Percentiles rank a stretch among this genome's conserved stretches.
These are phyloP conservation scores for Nyctanthes arbortristis DNA, from an alignment of 257 asterid genomes.

Conservation along the genomic window DNA sequence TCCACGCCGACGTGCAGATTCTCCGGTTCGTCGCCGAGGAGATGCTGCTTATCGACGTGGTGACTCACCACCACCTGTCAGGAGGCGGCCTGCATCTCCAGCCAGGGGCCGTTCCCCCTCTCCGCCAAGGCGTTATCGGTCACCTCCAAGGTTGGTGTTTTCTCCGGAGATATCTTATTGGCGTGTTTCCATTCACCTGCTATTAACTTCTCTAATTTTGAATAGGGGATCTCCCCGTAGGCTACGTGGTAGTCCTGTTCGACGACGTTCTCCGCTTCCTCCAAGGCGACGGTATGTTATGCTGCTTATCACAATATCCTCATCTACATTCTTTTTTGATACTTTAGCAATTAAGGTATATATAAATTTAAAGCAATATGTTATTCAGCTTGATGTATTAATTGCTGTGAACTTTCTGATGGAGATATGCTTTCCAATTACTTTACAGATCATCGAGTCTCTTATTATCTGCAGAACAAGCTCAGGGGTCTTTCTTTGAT, in stretches of 20 bases:
- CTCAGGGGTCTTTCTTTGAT: neutral
- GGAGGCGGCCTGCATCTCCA: slow-evolving; percentile 79
- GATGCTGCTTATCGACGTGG: slow-evolving; percentile 72
- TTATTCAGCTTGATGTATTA: neutral
- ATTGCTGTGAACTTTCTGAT: neutral
- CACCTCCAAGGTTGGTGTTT: slow-evolving; percentile 83
- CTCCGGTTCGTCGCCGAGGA: slow-evolving; percentile 70
- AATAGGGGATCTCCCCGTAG: slow-evolving; percentile 83
- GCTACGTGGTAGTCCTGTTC: slow-evolving; percentile 83
- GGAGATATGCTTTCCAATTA: neutral
- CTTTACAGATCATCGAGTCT: neutral
- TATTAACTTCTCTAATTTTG: slow-evolving; percentile 21
- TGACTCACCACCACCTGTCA: slow-evolving; percentile 76
- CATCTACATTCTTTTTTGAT: neutral
- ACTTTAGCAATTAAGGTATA: neutral
- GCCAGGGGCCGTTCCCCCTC: slow-evolving; percentile 87
- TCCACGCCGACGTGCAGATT: slow-evolving; percentile 50
- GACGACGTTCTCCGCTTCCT: slow-evolving; percentile 89
- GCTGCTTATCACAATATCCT: neutral
- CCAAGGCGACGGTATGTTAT: slow-evolving; percentile 79
- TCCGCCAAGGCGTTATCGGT: slow-evolving; percentile 74
- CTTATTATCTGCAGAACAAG: neutral
- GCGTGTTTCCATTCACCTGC: neutral
- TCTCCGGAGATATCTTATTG: neutral
- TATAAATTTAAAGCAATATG: neutral